A percentile compares a stretch with the other conserved stretches of the same genome.
phyloP scores from a whole-genome alignment of 1,284 basidiomycete genomes.

The Ustilago lituana region DNA sequence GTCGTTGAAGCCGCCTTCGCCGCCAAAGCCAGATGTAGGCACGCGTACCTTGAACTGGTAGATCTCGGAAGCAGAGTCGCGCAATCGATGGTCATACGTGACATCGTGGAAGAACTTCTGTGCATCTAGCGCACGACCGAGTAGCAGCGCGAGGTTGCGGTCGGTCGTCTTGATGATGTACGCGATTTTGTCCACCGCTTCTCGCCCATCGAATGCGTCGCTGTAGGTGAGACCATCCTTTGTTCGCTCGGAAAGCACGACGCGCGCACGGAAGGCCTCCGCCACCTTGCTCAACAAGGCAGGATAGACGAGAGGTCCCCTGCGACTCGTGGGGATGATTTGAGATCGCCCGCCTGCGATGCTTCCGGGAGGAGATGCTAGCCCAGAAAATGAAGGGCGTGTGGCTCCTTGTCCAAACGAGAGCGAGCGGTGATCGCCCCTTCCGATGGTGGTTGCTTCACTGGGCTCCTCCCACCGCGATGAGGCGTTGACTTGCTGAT shows the following conservation, averaged over 20 bases:
- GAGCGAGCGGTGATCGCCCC: slow-evolving; percentile 46
- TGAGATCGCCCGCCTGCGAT: slow-evolving; percentile 15
- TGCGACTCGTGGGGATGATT: slow-evolving; percentile 19
- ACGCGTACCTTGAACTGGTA: slow-evolving; percentile 86
- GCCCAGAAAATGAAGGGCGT: slow-evolving; percentile 26
- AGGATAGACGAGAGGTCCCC: slow-evolving; percentile 79
- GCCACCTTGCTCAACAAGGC: slow-evolving; percentile 93
- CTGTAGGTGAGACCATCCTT: slow-evolving; percentile 97
- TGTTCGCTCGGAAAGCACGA: slow-evolving; percentile 79
- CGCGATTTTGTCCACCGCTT: slow-evolving; percentile 94
- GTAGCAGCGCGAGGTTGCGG: slow-evolving; percentile 89
- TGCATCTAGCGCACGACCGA: slow-evolving; percentile 93
- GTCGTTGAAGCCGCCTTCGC: slow-evolving; percentile 42
- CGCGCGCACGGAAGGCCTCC: slow-evolving; percentile 86
- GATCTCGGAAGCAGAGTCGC: slow-evolving; percentile 87
- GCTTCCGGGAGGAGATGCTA: slow-evolving; percentile 45
- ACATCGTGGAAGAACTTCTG: slow-evolving; percentile 99
- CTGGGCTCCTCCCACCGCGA: slow-evolving; percentile 30
- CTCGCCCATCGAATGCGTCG: slow-evolving; percentile 93
- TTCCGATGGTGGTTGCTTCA: slow-evolving; percentile 26
- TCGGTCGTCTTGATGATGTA: slow-evolving; percentile 99
- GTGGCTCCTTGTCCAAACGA: slow-evolving; percentile 39
- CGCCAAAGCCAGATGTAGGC: slow-evolving; percentile 72
- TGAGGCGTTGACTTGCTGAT: slow-evolving; percentile 17
- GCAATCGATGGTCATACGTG: slow-evolving; percentile 93